Percentiles rank a stretch among this genome's conserved stretches.
phyloP scores from a whole-genome alignment of 2,329 filamentous ascomycete species.

The Aspergillus melleus region DNA sequence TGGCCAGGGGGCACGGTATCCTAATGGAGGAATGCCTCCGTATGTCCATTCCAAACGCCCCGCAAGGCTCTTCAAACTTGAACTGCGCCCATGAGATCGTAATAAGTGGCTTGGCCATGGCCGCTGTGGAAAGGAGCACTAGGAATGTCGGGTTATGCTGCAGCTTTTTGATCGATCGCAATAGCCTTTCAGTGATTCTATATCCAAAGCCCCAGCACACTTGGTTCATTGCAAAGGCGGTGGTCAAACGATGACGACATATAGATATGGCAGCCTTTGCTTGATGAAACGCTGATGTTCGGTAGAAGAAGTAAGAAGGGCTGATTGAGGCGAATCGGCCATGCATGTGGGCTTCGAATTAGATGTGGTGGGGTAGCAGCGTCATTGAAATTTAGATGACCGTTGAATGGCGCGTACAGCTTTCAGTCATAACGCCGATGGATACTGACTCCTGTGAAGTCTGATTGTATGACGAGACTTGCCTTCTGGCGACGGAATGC shows the following conservation, averaged over 20 bases:
- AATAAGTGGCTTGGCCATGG: slow-evolving; percentile 3
- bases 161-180: slow-evolving; percentile 1
- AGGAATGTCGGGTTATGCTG: neutral
- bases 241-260: too few species aligned
- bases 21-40: neutral
- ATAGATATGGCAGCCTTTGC: too few species aligned
- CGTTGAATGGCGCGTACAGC: neutral
- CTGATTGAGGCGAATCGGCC: neutral
- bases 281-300: too few species aligned
- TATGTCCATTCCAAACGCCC: slow-evolving; percentile 4
- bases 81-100: neutral
- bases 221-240: too few species aligned
- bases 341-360: neutral
- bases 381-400: slow-evolving; percentile 3
- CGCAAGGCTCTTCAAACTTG: slow-evolving; percentile 1
- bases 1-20: neutral
- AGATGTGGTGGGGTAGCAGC: neutral
- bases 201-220: too few species aligned
- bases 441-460: neutral
- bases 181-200: neutral
- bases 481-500: neutral
- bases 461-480: slow-evolving; percentile 5
- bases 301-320: too few species aligned
- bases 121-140: neutral
- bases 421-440: neutral